These are phyloP conservation scores for Coemansia sp. DNA, from an alignment of 371 early-diverging fungal species.

Conservation along the genomic window DNA sequence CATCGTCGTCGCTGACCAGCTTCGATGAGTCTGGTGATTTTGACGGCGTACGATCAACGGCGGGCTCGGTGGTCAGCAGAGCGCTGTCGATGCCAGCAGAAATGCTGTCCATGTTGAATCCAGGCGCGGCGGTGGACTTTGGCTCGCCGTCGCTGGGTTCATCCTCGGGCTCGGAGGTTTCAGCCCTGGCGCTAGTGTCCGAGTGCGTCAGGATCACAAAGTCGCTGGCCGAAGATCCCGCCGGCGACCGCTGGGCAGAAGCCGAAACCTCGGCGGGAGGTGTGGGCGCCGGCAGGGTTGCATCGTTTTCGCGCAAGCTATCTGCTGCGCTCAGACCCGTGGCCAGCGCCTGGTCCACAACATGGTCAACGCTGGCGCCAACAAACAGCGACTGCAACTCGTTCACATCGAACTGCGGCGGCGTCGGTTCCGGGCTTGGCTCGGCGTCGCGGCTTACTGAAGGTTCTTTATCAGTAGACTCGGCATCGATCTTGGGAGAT, in stretches of 20 bases:
- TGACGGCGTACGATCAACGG: not conserved
- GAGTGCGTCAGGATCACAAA: slow-evolving; percentile 30
- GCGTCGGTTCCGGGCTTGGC: not conserved
- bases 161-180: not conserved
- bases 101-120: slow-evolving; percentile 10
- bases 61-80: not conserved
- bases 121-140: not conserved
- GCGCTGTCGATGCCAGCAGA: slow-evolving; percentile 13
- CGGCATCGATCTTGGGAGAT: no score
- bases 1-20: not conserved
- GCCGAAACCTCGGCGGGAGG: not conserved
- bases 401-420: not conserved
- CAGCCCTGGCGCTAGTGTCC: not conserved
- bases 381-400: slow-evolving; percentile 1
- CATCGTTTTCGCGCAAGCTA: not conserved
- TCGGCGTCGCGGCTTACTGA: no score
- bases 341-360: not conserved
- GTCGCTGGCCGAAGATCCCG: slow-evolving; percentile 13
- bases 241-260: not conserved
- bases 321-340: not conserved
- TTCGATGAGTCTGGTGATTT: not conserved
- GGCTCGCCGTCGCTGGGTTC: not conserved
- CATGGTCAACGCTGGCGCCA: not conserved
- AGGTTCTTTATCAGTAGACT: no score
- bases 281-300: not conserved